These are phyloP conservation scores for Backusella circina DNA, from an alignment of 192 early-diverging fungal species.

Conservation along the genomic window DNA sequence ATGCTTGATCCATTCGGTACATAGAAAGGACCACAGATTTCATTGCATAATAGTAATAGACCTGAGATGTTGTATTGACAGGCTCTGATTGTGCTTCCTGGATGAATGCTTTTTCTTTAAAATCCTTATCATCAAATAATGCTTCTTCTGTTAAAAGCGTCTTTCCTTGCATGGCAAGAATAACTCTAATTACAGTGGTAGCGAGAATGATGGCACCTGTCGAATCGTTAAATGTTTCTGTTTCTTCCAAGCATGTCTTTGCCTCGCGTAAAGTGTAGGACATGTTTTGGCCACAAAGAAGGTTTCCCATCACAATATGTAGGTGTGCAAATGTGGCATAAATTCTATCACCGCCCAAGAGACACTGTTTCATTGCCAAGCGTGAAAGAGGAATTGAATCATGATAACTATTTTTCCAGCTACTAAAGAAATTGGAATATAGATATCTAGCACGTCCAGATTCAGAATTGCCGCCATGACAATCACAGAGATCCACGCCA, in stretches of 20 bases:
- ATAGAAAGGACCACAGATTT: constrained; percentile 15
- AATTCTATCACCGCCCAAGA: constrained; percentile 22
- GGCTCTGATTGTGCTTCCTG: background rate
- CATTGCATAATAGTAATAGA: constrained; percentile 19
- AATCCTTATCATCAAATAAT: constrained; percentile 25
- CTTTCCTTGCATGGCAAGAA: constrained; percentile 31
- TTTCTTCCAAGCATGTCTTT: constrained; percentile 20
- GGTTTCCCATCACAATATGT: constrained; percentile 15
- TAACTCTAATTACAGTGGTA: constrained; percentile 6
- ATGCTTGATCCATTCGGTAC: constrained; percentile 19
- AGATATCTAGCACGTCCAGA: constrained; percentile 16
- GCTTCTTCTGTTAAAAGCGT: constrained; percentile 7
- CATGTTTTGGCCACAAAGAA: constrained; percentile 18
- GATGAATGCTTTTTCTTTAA: constrained; percentile 17
- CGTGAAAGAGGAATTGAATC: constrained; percentile 20
- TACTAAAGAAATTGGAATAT: constrained; percentile 16
- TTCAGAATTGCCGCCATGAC: constrained; percentile 26
- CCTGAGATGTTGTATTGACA: background rate
- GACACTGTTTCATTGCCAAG: constrained; percentile 14
- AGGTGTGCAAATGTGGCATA: constrained; percentile 22
- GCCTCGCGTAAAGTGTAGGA: constrained; percentile 23
- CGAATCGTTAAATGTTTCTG: background rate
- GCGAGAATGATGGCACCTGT: constrained; percentile 6
- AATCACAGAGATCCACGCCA: constrained; percentile 21
- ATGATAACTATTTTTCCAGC: constrained; percentile 25